Evolutionary conservation across 2,329 filamentous ascomycete species (phyloP), one percentile per base, ranked within the genome.

Genomic region (Penicillium thymicola): DNA sequence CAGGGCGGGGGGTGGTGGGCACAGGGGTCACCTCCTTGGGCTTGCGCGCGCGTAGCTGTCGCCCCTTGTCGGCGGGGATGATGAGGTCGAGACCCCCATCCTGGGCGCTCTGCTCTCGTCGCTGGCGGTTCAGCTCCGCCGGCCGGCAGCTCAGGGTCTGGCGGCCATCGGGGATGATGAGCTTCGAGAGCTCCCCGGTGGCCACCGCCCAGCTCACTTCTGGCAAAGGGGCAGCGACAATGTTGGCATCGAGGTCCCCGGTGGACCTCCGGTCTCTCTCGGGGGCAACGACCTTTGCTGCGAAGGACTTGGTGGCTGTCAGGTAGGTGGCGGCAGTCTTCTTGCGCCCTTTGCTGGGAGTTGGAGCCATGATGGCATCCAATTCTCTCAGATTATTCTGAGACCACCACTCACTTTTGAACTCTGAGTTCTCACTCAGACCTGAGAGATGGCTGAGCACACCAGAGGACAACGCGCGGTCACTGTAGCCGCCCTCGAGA

Each of bases 401-500:
- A 42, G 84, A 81, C 89, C 90, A 93, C 90, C 89, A 93, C 3
- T 79, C 75, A 1, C 84, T 78, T 71, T 93, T 82, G 75, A 92
- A 87, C 55, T 53, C 51, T 40, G 85, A 85, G 40, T 85, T 86
- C 38, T 65, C 64, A 8, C 60, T 60, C 41, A 99, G 81, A 6
- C 93, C 94, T 64, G 89, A 90, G 18, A 99, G 72, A 73, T 99
- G 94, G 71, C 92, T 96, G 56, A 97, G 77, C 3, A 97, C 87
- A 43, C 94, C 94, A 34, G 91, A 96, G 51, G 84, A 88, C 47
- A 99, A 77, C 9, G 94, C 94, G 57, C 92, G 85, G 74, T 99
- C 90, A 70, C 92, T 97, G 70, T 99, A 99, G 0, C 94, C 94
- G 32, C 94, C 94, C 75, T 99, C 94, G 23, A 99, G 81, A 2